Conservation (phyloP, 2,329 filamentous ascomycete genomes). For the Colletotrichum limetticola region DNA sequence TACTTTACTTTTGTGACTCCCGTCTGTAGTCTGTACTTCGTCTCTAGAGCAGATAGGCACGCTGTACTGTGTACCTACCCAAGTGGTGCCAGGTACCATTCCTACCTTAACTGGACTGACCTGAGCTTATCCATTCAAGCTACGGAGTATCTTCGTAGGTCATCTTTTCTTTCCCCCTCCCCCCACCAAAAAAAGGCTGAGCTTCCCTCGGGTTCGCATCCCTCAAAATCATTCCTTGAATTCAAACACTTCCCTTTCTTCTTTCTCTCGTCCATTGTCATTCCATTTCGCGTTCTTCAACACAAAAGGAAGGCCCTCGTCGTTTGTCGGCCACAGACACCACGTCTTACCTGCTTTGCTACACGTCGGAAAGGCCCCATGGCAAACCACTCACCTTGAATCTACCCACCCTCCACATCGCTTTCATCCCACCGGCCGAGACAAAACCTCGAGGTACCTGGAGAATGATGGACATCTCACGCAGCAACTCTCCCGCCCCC, state of each 20-base stretch:
- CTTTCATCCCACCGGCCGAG: neutral
- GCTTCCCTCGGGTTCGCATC: neutral
- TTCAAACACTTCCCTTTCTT: too few relatives aligned
- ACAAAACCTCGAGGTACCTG: neutral
- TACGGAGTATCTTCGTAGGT: too few relatives aligned
- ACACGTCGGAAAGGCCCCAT: neutral
- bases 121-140: neutral
- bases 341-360: neutral
- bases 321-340: too few relatives aligned
- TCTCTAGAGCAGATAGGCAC: neutral
- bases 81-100: too few relatives aligned
- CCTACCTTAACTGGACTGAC: too few relatives aligned
- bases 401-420: neutral
- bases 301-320: neutral
- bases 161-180: neutral
- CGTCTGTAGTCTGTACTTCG: neutral
- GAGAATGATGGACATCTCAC: conserved; percentile 7
- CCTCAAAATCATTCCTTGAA: neutral
- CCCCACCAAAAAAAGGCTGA: conserved; percentile 23
- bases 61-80: too few relatives aligned
- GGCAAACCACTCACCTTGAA: neutral
- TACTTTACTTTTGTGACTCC: neutral
- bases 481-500: conserved; percentile 17
- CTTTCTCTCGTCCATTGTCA: neutral
- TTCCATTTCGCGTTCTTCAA: neutral